These are phyloP conservation scores for Tuber borchii DNA, from an alignment of 495 filamentous ascomycete genomes.

Conservation along the genomic window DNA sequence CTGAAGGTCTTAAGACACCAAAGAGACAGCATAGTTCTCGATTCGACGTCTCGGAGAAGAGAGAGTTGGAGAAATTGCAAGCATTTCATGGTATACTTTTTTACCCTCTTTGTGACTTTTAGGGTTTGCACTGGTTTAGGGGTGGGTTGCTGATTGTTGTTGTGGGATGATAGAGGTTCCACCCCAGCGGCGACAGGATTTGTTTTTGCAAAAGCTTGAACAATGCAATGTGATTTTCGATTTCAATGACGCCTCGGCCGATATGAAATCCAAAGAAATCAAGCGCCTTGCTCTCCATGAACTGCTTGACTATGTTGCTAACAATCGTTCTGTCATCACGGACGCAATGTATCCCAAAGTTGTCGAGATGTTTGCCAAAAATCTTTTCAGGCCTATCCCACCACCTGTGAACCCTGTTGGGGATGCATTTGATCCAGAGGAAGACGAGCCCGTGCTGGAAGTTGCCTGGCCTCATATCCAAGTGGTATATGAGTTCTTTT, in stretches of 20 bases:
- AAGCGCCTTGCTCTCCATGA: constrained; percentile 96
- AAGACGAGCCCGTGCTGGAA: constrained; percentile 96
- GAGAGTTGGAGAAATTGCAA: constrained; percentile 92
- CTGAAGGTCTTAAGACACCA: constrained; percentile 89
- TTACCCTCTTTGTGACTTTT: neutral
- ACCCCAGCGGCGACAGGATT: constrained; percentile 86
- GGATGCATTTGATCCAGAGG: constrained; percentile 96
- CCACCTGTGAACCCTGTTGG: constrained; percentile 96
- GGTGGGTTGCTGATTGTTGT: constrained; percentile 9
- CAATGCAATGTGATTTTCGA: constrained; percentile 99
- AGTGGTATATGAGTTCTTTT: constrained; percentile 98
- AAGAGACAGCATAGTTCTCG: constrained; percentile 95
- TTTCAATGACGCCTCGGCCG: constrained; percentile 95
- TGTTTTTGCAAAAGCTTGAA: constrained; percentile 99
- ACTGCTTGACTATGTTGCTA: constrained; percentile 94
- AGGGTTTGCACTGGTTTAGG: neutral
- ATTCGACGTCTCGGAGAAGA: constrained; percentile 93
- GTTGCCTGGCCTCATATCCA: constrained; percentile 99
- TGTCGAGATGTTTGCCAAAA: constrained; percentile 99
- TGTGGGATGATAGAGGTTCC: constrained; percentile 60
- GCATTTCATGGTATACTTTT: constrained; percentile 65
- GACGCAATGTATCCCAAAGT: constrained; percentile 98
- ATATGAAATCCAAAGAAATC: constrained; percentile 99
- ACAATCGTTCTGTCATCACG: constrained; percentile 96
- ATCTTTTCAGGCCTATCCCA: constrained; percentile 93